Base-by-base conservation (phyloP, 2,329 filamentous ascomycete species). In the Neurospora sp. region DNA sequence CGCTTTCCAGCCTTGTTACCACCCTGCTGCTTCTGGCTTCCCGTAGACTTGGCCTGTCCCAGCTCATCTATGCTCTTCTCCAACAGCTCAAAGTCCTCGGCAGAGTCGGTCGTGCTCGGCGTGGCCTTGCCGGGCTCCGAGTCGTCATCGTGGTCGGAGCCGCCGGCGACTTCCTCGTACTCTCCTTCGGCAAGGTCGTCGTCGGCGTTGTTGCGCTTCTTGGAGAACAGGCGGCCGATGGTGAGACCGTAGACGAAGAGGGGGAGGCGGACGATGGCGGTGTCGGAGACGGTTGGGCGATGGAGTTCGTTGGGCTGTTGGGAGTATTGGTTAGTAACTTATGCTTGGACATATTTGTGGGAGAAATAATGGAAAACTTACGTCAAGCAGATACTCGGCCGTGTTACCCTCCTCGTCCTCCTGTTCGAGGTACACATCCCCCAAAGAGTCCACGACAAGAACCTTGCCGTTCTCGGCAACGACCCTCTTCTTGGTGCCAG, bases 401-500 rank as follows among this genome's bases (percentile, higher is more conserved):
- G 88, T 86, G 69, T 92, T 88, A 68, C 96, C 96, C 33, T 97
- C 92, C 74, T 94, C 93, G 68, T 93, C 92, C 76, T 92, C 87
- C 77, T 97, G 92, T 80, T 98, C 94, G n/a, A 99, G 84, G 78
- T 92, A 99, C 12, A 99, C 96, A 75, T 97, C 93, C 37, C 96
- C 96, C 10, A 91, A 84, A 0, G 92, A 92, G 80, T 99, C 95
- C 4, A 99, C 96, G 69, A 99, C 90, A 43, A 99, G 84, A 0
- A 97, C 86, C 83, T 98, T 99, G 74, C 96, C 96, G 76, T 99
- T 99, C 83, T 97, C 91, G 2, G 94, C 95, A 36, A 94, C 88
- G 17, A 98, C 92, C 41, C 92, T 87, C 85, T 95, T 97, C 82
- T 92, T 92, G 40, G 91, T 85, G 23, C 94, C 93, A 43, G 89